Base-by-base conservation (phyloP, 495 filamentous ascomycete species). In the Terfezia claveryi region DNA sequence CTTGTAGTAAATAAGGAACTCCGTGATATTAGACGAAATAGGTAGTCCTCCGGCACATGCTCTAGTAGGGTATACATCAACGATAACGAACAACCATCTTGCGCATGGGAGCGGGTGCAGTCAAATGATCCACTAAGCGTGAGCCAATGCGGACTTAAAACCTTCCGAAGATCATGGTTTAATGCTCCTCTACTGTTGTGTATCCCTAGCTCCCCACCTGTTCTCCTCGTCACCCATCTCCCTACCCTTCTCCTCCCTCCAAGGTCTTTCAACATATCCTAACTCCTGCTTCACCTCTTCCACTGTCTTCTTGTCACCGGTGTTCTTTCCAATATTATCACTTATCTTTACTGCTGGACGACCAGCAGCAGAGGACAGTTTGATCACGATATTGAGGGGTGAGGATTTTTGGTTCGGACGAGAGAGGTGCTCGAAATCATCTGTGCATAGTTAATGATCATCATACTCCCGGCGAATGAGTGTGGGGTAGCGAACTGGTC, bases 301-400 rank as follows among this genome's bases (percentile, higher is more conserved):
- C 3, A 98, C 83, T 10, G 80, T 87, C 36, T 70, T 73, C 61
- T 76, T 75, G 60, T 94, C 85, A 11, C 91, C 91, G 0, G 87
- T 96, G 58, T 96, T 96, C 74, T 98, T 98, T 46, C 87, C 87
- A 62, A 85, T 75, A 64, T 96, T 94, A 65, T 98, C 91, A 60
- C 89, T 95, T 57, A 98, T 86, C 73, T 98, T 98, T 61, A 98
- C 76, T 0, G 88, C 87, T 0, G 82, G 79, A n/a, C 78, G 75
- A 8, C 88, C 88, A 20, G 71, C 77, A 0, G 87, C 91, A 11
- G 83, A 84, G 54, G 82, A 79, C 50, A 98, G 74, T 70, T 98
- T 98, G 70, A 98, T 93, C 59, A 98, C 91, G 59, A 98, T 98
- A 60, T 98, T 98, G 16, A 98, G 74, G 0, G 91, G 91, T n/a